Percentiles rank a stretch among this genome's conserved stretches.
Conservation (phyloP, 148 eudicot species). For the Cornus suecica region DNA sequence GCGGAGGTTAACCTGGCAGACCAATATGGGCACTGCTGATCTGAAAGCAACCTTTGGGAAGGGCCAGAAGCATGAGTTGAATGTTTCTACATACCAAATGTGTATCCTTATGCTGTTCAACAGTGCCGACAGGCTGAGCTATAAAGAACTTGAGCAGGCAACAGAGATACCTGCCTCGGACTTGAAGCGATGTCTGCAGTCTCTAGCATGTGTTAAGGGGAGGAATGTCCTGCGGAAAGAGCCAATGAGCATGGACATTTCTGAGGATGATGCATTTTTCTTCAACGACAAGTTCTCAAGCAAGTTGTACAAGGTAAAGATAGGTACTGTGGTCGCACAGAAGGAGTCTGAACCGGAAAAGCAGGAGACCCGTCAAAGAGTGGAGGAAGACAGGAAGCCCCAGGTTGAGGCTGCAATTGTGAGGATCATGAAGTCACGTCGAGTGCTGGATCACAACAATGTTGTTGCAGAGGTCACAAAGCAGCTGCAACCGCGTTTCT, state of each 20-base stretch:
- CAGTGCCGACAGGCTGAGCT: constrained; percentile 50
- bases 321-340: constrained; percentile 73
- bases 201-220: constrained; percentile 67
- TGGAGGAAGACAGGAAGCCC: constrained; percentile 75
- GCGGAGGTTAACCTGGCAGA: constrained; percentile 71
- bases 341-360: constrained; percentile 80
- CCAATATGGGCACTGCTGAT: constrained; percentile 71
- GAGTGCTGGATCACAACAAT: constrained; percentile 63
- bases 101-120: constrained; percentile 73
- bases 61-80: constrained; percentile 67
- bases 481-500: constrained; percentile 64
- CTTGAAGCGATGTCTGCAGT: constrained; percentile 65
- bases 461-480: constrained; percentile 71
- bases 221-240: constrained; percentile 72
- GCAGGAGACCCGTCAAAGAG: constrained; percentile 66
- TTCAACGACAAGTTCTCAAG: constrained; percentile 64
- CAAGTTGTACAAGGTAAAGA: constrained; percentile 72
- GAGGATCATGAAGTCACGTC: constrained; percentile 68
- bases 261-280: constrained; percentile 50
- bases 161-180: constrained; percentile 59
- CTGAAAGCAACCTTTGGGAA: constrained; percentile 63
- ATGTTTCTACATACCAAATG: constrained; percentile 78
- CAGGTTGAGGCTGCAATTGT: constrained; percentile 80
- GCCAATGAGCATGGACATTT: constrained; percentile 74
- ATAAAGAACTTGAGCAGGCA: constrained; percentile 66